Conservation (phyloP, 441 rosid genomes). For the Pelargonium myrrhifolium region DNA sequence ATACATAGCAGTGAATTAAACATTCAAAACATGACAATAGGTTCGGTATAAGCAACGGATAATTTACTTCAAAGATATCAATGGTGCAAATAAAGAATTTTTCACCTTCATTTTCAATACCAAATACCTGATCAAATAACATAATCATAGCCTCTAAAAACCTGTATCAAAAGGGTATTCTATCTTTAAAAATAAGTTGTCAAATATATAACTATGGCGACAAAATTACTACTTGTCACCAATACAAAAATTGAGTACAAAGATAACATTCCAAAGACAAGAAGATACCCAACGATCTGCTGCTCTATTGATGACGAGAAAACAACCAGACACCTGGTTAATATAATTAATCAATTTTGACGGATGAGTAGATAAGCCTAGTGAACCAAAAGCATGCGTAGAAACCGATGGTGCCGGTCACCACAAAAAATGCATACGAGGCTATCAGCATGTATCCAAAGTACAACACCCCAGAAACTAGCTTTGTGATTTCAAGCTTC, state of each 20-base stretch:
- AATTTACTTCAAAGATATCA: too few species aligned
- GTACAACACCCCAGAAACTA: slow-evolving; percentile 11
- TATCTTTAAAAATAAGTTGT: not conserved
- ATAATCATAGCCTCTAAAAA: not conserved
- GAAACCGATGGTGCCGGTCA: slow-evolving; percentile 11
- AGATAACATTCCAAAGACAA: not conserved
- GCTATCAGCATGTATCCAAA: slow-evolving; percentile 17
- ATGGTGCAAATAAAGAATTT: too few species aligned
- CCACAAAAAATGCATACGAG: slow-evolving; percentile 12
- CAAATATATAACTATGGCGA: not conserved
- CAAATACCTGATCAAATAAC: too few species aligned
- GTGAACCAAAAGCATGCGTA: slow-evolving; percentile 19
- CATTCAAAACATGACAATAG: too few species aligned
- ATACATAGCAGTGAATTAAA: too few species aligned
- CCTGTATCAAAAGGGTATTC: not conserved
- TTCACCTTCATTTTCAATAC: too few species aligned
- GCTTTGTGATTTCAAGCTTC: slow-evolving; percentile 18
- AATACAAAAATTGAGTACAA: not conserved
- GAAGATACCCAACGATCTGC: not conserved
- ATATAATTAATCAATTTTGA: slow-evolving; percentile 16
- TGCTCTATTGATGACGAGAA: not conserved
- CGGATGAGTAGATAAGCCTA: slow-evolving; percentile 20
- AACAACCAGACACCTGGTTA: not conserved
- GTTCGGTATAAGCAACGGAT: too few species aligned
- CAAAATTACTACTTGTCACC: not conserved